Percentiles rank a stretch among this genome's conserved stretches.
Conservation (phyloP, 2,329 filamentous ascomycete species). For the Furcasterigmium furcatum region DNA sequence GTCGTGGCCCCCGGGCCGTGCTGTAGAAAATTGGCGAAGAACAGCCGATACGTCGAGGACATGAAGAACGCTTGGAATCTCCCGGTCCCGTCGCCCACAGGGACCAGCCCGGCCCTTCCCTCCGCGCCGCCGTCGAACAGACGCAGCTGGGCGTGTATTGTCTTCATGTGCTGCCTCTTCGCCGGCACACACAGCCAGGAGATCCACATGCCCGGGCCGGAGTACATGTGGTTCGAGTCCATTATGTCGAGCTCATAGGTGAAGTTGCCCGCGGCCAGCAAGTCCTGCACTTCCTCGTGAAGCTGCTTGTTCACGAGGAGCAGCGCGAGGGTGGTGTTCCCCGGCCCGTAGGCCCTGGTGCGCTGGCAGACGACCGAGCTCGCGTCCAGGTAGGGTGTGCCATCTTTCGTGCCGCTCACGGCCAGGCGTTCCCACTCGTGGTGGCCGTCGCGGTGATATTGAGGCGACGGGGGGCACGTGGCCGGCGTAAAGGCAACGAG, state of each 20-base stretch:
- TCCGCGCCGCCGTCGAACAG: neutral
- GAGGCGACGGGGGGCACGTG: neutral
- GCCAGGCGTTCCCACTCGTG: neutral
- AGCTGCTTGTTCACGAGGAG: neutral
- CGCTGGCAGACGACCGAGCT: neutral
- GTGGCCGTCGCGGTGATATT: neutral
- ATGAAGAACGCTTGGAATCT: neutral
- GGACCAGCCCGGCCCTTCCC: no score
- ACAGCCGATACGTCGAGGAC: neutral
- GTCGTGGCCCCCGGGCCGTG: neutral
- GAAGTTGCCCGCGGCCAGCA: neutral
- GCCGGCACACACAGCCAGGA: neutral
- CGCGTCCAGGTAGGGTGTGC: neutral
- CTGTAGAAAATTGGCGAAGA: neutral
- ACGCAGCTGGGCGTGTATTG: neutral
- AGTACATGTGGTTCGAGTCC: neutral
- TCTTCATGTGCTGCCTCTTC: neutral
- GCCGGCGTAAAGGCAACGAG: neutral
- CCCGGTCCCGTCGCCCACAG: no score
- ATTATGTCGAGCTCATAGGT: neutral
- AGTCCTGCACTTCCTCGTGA: neutral
- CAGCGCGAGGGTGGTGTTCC: neutral
- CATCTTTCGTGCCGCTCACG: neutral
- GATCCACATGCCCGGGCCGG: neutral
- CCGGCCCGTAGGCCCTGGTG: neutral